Conservation (phyloP, 1,284 basidiomycete species). For the Pyrrhoderma lamaoense region DNA sequence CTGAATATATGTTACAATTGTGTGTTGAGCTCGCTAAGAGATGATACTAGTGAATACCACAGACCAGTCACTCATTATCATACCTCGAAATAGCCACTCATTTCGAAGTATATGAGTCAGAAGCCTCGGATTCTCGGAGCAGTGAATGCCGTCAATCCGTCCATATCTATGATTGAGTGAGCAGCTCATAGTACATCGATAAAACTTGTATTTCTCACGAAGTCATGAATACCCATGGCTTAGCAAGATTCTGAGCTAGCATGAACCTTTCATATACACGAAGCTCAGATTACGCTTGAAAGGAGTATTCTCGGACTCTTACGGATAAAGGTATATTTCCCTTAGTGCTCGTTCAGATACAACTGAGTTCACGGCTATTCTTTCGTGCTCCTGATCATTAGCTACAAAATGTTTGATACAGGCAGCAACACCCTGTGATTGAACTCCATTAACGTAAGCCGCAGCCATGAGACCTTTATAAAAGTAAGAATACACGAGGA, state of each 20-base stretch:
- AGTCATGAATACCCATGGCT: conserved; percentile 60
- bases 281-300: neutral
- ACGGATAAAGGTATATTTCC: conserved; percentile 68
- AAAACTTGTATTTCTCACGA: conserved; percentile 31
- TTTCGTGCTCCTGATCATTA: conserved; percentile 64
- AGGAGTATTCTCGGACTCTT: conserved; percentile 25
- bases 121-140: conserved; percentile 50
- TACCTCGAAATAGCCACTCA: conserved; percentile 62
- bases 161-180: conserved; percentile 41
- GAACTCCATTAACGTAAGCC: conserved; percentile 60
- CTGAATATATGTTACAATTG: conserved; percentile 26
- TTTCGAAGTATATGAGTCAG: conserved; percentile 52
- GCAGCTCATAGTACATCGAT: neutral
- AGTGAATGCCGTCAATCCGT: conserved; percentile 55
- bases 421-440: conserved; percentile 55
- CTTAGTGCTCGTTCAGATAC: conserved; percentile 57
- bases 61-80: conserved; percentile 63
- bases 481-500: neutral
- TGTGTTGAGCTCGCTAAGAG: conserved; percentile 14
- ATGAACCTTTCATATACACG: conserved; percentile 42
- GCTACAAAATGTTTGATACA: conserved; percentile 47
- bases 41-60: conserved; percentile 13
- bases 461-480: conserved; percentile 47
- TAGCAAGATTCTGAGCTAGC: conserved; percentile 53
- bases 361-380: conserved; percentile 54